Evolutionary conservation across 352 stramenopile genomes (phyloP).

Genomic region (Globisporangium solare): DNA sequence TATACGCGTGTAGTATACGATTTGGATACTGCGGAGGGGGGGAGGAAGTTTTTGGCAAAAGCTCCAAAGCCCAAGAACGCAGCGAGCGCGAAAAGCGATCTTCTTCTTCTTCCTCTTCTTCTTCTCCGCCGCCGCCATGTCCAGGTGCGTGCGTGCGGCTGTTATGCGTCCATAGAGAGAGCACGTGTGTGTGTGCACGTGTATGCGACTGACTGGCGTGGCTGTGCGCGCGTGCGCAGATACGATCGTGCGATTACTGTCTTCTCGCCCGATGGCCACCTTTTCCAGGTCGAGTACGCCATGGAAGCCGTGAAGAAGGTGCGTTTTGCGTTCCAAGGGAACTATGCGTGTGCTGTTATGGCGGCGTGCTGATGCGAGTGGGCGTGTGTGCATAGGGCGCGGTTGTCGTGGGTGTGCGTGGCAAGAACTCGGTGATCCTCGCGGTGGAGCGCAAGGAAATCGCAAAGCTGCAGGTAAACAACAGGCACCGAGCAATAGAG

Average conservation of each 20-base stretch:
- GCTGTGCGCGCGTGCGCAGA: conserved; percentile 33
- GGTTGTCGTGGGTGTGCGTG: conserved; percentile 96
- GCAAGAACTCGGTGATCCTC: conserved; percentile 94
- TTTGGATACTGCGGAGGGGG: neutral
- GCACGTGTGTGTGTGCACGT: neutral
- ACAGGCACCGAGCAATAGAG: too few relatives aligned
- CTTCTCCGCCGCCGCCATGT: conserved; percentile 23
- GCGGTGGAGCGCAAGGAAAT: conserved; percentile 89
- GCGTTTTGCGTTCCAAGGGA: neutral
- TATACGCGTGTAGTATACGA: neutral
- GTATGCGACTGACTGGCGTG: neutral
- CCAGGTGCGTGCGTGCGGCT: conserved; percentile 18
- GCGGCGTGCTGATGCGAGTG: neutral
- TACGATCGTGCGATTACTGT: conserved; percentile 99
- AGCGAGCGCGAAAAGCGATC: conserved; percentile 6
- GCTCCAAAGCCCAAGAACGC: conserved; percentile 4
- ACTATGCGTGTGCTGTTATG: neutral
- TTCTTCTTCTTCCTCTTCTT: neutral
- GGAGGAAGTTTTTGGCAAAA: neutral
- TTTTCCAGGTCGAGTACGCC: conserved; percentile 99
- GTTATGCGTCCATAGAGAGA: neutral
- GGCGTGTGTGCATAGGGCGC: conserved; percentile 60
- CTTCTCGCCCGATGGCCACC: conserved; percentile 98
- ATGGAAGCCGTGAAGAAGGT: conserved; percentile 98
- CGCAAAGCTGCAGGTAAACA: conserved; percentile 89